Evolutionary conservation across 2,329 filamentous ascomycete genomes (phyloP).

Genomic region (Uncinocarpus reesii): DNA sequence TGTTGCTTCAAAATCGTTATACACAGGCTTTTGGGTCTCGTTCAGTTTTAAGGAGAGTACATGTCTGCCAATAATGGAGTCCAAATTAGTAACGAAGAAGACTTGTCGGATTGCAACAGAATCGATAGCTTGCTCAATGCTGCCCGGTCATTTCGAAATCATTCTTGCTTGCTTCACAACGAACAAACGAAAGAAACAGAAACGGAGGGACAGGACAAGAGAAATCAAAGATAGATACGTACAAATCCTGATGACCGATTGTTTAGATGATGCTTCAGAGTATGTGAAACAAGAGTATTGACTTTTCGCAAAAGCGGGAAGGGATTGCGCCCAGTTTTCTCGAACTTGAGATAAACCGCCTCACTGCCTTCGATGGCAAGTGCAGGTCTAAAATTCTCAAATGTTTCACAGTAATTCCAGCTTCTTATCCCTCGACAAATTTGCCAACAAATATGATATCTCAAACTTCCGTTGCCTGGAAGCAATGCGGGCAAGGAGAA

Average conservation of each 20-base stretch:
- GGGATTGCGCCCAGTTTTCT: conserved; percentile 12
- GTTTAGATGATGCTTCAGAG: conserved; percentile 11
- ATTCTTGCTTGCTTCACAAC: conserved; percentile 1
- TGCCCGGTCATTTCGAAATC: background rate
- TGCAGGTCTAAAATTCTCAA: conserved; percentile 16
- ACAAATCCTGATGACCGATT: conserved; percentile 18
- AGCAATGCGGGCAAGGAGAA: conserved; percentile 4
- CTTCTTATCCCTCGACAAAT: conserved; percentile 12
- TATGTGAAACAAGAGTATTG: conserved; percentile 10
- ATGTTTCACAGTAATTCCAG: conserved; percentile 11
- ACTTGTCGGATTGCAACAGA: background rate
- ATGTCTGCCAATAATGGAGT: conserved; percentile 32
- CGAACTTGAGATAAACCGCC: conserved; percentile 16
- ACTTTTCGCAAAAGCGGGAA: conserved; percentile 15
- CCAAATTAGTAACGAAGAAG: conserved; percentile 30
- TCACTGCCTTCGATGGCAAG: conserved; percentile 24
- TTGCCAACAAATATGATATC: conserved; percentile 12
- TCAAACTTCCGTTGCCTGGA: conserved; percentile 4
- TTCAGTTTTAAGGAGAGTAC: conserved; percentile 32
- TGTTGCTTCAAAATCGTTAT: conserved; percentile 29
- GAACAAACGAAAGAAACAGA: conserved; percentile 1
- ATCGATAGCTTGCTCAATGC: background rate
- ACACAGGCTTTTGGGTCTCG: conserved; percentile 30
- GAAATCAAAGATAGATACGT: conserved; percentile 19
- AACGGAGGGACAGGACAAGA: conserved; percentile 12